These are phyloP conservation scores for Exophiala alcalophila DNA, from an alignment of 2,329 filamentous ascomycete genomes.

Conservation along the genomic window DNA sequence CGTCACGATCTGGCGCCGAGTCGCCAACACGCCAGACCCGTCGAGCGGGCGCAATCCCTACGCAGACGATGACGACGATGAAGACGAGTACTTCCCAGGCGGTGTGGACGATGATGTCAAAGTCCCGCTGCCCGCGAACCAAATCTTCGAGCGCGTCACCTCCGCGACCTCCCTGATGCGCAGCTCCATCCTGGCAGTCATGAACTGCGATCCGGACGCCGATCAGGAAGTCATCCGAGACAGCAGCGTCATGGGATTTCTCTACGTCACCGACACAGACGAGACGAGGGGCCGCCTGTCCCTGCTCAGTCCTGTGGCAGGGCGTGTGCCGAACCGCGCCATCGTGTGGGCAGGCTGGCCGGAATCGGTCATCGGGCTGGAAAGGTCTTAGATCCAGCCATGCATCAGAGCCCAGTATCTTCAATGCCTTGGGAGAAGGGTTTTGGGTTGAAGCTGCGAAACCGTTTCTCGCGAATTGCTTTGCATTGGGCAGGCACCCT, in stretches of 20 bases:
- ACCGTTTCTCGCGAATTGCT: too few relatives aligned
- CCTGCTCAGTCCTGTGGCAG: slow-evolving; percentile 78
- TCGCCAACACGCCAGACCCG: slow-evolving; percentile 31
- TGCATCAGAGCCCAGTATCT: too few relatives aligned
- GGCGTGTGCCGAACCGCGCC: slow-evolving; percentile 73
- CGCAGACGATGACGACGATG: slow-evolving; percentile 39
- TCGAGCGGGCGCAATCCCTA: slow-evolving; percentile 6
- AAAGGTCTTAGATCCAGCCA: slow-evolving; percentile 50
- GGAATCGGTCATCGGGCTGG: slow-evolving; percentile 74
- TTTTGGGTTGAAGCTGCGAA: too few relatives aligned
- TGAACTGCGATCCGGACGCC: slow-evolving; percentile 70
- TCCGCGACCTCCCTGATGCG: slow-evolving; percentile 53
- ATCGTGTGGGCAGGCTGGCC: slow-evolving; percentile 85
- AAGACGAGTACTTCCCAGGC: slow-evolving; percentile 39
- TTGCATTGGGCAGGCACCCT: too few relatives aligned
- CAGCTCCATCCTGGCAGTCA: slow-evolving; percentile 80
- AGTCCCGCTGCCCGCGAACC: slow-evolving; percentile 27
- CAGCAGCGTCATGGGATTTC: slow-evolving; percentile 83
- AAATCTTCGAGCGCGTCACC: slow-evolving; percentile 34
- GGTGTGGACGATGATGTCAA: slow-evolving; percentile 40
- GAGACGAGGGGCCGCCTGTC: slow-evolving; percentile 76
- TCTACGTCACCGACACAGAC: slow-evolving; percentile 90
- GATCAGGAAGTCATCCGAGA: slow-evolving; percentile 66
- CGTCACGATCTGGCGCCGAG: slow-evolving; percentile 69
- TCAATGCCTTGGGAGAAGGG: too few relatives aligned